Evolutionary conservation across 2,329 filamentous ascomycete species (phyloP).

Genomic region (Colletotrichum phormii): DNA sequence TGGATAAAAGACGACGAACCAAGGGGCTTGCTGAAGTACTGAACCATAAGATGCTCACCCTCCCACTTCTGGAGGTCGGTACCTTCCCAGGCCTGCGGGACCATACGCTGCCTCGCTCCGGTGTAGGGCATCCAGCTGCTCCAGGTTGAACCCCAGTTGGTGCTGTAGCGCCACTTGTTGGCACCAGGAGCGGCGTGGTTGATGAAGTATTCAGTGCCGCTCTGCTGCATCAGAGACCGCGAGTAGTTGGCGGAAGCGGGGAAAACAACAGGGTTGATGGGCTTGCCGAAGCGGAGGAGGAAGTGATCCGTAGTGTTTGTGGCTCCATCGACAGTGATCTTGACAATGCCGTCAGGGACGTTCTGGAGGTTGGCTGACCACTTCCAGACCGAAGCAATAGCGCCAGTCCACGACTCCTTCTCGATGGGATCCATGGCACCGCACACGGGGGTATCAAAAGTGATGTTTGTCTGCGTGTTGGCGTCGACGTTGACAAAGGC

Average conservation of each 20-base stretch:
- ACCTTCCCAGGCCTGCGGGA: slow-evolving; percentile 66
- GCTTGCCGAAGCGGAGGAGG: slow-evolving; percentile 66
- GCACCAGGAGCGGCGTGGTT: slow-evolving; percentile 72
- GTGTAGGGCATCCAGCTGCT: slow-evolving; percentile 68
- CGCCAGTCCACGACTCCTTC: slow-evolving; percentile 58
- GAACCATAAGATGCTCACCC: slow-evolving; percentile 71
- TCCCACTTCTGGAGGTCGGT: slow-evolving; percentile 68
- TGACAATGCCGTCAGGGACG: slow-evolving; percentile 71
- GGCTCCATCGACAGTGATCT: slow-evolving; percentile 61
- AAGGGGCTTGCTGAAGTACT: slow-evolving; percentile 71
- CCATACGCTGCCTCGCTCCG: slow-evolving; percentile 61
- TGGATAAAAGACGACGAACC: slow-evolving; percentile 71
- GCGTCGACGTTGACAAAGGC: slow-evolving; percentile 65
- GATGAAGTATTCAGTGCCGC: slow-evolving; percentile 55
- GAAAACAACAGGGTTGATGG: slow-evolving; percentile 70
- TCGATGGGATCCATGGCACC: slow-evolving; percentile 46
- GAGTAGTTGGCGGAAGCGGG: slow-evolving; percentile 64
- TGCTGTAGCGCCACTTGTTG: slow-evolving; percentile 71
- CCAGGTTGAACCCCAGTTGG: slow-evolving; percentile 70
- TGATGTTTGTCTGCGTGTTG: slow-evolving; percentile 55
- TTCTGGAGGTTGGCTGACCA: slow-evolving; percentile 64
- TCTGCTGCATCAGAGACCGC: slow-evolving; percentile 57
- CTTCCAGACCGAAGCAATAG: slow-evolving; percentile 64
- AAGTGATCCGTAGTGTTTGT: slow-evolving; percentile 70
- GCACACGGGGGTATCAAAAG: slow-evolving; percentile 58